Conservation (phyloP, 345 rosid genomes). For the Eucalyptus cloeziana region DNA sequence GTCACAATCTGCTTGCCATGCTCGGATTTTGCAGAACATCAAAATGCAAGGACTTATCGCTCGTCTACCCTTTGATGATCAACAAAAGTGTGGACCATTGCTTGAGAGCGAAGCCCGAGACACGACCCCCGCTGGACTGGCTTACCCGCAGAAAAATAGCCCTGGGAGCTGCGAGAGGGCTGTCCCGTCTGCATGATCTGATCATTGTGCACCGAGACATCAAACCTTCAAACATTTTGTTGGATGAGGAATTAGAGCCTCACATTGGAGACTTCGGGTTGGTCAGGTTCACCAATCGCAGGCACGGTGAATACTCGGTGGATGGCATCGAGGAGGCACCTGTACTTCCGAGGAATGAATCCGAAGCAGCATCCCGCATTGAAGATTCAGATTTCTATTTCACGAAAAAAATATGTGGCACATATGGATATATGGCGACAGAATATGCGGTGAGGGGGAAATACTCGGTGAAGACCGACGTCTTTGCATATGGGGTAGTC, state of each 20-base stretch:
- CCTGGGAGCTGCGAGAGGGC: not conserved
- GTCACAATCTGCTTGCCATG: not conserved
- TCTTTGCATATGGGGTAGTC: not conserved
- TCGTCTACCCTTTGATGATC: not conserved
- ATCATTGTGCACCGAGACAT: not conserved
- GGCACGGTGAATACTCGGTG: not conserved
- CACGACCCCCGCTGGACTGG: not conserved
- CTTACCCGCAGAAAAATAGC: not conserved
- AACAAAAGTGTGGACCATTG: not conserved
- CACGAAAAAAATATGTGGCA: not conserved
- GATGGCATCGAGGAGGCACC: not conserved
- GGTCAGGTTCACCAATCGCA: not conserved
- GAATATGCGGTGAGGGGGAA: rapidly evolving
- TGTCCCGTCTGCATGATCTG: not conserved
- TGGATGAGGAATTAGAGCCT: not conserved
- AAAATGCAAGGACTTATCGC: not conserved
- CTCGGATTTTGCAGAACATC: not conserved
- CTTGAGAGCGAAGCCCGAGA: not conserved
- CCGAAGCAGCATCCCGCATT: not conserved
- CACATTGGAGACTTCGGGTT: not conserved
- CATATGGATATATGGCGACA: not conserved
- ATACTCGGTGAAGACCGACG: not conserved
- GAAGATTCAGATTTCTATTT: not conserved
- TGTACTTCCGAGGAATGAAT: not conserved
- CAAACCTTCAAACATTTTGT: not conserved